Evolutionary conservation across 192 early-diverging fungal genomes (phyloP).

Genomic region (Coemansia sp.): DNA sequence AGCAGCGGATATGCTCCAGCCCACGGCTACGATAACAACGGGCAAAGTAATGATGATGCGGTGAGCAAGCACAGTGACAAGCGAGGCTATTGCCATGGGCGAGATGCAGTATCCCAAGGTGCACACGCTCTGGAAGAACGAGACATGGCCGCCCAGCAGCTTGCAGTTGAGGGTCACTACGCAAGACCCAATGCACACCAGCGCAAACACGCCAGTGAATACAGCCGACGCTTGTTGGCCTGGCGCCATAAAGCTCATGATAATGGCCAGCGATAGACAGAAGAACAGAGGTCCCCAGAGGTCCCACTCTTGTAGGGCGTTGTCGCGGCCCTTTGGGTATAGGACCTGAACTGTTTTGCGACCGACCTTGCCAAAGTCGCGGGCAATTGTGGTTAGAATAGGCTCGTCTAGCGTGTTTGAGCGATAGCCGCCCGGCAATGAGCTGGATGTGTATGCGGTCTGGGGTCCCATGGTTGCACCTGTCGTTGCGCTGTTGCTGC

Average conservation of each 20-base stretch:
- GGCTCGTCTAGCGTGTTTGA: conserved; percentile 93
- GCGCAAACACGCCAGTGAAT: conserved; percentile 92
- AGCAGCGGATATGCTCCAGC: conserved; percentile 90
- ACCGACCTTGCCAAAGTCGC: conserved; percentile 46
- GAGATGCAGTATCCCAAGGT: conserved; percentile 97
- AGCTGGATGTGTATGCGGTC: conserved; percentile 35
- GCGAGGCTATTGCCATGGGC: conserved; percentile 81
- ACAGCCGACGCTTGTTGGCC: conserved; percentile 79
- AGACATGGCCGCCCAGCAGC: conserved; percentile 89
- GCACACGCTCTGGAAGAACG: conserved; percentile 97
- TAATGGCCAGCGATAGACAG: conserved; percentile 86
- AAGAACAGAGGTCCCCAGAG: conserved; percentile 96
- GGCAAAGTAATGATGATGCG: conserved; percentile 74
- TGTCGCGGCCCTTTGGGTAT: conserved; percentile 47
- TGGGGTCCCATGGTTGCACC: conserved; percentile 35
- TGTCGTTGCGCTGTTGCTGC: conserved; percentile 3
- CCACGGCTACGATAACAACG: conserved; percentile 75
- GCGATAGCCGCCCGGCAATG: conserved; percentile 55
- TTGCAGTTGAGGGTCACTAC: conserved; percentile 96
- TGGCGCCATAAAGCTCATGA: conserved; percentile 77
- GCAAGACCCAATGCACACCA: conserved; percentile 93
- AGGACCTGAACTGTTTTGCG: conserved; percentile 47
- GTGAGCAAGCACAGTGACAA: conserved; percentile 69
- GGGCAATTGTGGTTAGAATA: conserved; percentile 86
- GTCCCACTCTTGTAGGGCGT: conserved; percentile 71